These are phyloP conservation scores for Piper betle DNA, from an alignment of 164 flowering plant species.

Conservation along the genomic window DNA sequence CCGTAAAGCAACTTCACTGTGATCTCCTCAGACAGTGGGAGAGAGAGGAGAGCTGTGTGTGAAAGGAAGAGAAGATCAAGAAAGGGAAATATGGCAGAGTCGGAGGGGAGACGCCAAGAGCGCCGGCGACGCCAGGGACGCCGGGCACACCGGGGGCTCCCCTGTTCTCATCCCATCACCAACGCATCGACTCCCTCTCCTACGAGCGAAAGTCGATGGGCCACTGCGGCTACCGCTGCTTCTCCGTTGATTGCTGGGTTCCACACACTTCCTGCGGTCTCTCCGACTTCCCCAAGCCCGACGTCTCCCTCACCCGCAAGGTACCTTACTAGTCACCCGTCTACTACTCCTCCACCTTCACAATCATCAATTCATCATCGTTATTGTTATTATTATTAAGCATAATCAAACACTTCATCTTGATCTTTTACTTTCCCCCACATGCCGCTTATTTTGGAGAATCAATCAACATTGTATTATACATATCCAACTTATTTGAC, in stretches of 20 bases:
- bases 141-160: too few relatives aligned
- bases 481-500: too few relatives aligned
- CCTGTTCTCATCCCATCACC: slow-evolving; percentile 35
- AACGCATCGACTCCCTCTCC: slow-evolving; percentile 64
- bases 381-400: too few relatives aligned
- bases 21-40: too few relatives aligned
- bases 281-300: slow-evolving; percentile 54
- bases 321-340: slow-evolving; percentile 16
- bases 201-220: slow-evolving; percentile 81
- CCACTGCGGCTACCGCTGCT: slow-evolving; percentile 52
- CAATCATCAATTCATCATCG: too few relatives aligned
- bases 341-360: too few relatives aligned
- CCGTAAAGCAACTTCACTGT: too few relatives aligned
- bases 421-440: too few relatives aligned
- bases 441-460: too few relatives aligned
- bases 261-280: slow-evolving; percentile 42
- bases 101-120: slow-evolving; percentile 13
- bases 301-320: slow-evolving; percentile 82
- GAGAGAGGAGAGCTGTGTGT: neutral
- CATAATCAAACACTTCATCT: too few relatives aligned
- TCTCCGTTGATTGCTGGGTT: slow-evolving; percentile 36
- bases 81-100: slow-evolving; percentile 24
- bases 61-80: neutral
- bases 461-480: too few relatives aligned
- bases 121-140: slow-evolving; percentile 45